A percentile compares a stretch with the other conserved stretches of the same genome.
Conservation (phyloP, 2,329 filamentous ascomycete genomes). For the Fusarium coffeatum region DNA sequence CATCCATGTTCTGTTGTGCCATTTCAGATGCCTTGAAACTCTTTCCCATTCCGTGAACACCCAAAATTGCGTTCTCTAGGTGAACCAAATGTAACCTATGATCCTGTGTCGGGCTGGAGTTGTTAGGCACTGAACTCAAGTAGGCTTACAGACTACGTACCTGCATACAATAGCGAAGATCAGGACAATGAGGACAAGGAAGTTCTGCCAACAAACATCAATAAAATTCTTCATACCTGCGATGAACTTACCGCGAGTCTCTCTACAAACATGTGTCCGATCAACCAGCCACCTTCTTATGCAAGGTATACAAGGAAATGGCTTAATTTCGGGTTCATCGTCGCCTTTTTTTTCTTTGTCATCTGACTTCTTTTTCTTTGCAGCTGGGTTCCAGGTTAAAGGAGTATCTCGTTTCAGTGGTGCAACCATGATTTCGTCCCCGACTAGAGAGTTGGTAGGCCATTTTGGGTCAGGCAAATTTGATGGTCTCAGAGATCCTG, state of each 20-base stretch:
- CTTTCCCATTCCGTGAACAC: neutral
- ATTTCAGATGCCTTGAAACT: neutral
- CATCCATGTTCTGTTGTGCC: neutral
- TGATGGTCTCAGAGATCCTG: neutral
- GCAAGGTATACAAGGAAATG: neutral
- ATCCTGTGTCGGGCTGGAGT: neutral
- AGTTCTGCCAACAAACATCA: neutral
- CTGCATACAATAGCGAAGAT: neutral
- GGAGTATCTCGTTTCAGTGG: neutral
- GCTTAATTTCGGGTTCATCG: neutral
- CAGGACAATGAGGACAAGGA: neutral
- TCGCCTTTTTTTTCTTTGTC: neutral
- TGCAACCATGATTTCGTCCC: neutral
- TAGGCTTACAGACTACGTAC: neutral
- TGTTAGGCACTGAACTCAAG: neutral
- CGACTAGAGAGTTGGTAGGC: neutral
- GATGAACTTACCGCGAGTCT: neutral
- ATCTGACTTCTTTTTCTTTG: neutral
- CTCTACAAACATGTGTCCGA: neutral
- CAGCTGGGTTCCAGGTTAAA: neutral
- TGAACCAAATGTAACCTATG: neutral
- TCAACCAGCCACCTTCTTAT: neutral
- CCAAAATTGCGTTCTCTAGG: rapidly evolving
- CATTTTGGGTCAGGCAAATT: neutral
- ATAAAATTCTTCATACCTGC: neutral